A percentile compares a stretch with the other conserved stretches of the same genome.
Evolutionary conservation across 108 stramenopile genomes (phyloP).

Genomic region (Fistulifera solaris): DNA sequence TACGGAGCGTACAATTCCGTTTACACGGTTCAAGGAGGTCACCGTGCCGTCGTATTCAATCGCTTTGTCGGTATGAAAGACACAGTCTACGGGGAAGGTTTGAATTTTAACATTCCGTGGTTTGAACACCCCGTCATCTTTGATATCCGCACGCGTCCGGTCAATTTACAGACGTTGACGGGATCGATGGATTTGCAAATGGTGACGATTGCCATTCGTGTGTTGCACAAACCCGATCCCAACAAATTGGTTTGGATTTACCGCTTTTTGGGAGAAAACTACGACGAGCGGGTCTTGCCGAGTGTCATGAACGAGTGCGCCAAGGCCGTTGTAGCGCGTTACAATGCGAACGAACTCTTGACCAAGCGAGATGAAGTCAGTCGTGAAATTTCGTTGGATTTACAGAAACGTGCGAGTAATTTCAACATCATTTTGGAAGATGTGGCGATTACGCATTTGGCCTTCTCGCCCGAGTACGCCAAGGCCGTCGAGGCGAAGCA

Average conservation of each 20-base stretch:
- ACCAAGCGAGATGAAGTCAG: conserved; percentile 97
- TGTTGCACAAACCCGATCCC: conserved; percentile 92
- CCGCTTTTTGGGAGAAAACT: conserved; percentile 88
- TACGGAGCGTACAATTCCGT: conserved; percentile 91
- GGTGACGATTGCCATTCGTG: conserved; percentile 98
- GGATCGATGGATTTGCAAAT: conserved; percentile 99
- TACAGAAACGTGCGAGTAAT: conserved; percentile 68
- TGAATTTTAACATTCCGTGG: conserved; percentile 98
- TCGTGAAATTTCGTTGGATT: conserved; percentile 69
- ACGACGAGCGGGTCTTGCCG: conserved; percentile 97
- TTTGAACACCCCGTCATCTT: conserved; percentile 94
- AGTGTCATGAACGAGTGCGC: conserved; percentile 99
- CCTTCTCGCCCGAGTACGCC: conserved; percentile 97
- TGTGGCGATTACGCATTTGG: conserved; percentile 98
- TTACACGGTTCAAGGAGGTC: conserved; percentile 94
- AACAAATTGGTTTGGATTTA: conserved; percentile 90
- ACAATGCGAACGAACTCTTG: conserved; percentile 98
- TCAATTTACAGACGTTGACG: conserved; percentile 90
- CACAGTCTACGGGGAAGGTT: conserved; percentile 84
- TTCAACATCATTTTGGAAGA: conserved; percentile 93
- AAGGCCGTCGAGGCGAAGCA: conserved; percentile 99
- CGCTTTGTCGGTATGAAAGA: conserved; percentile 90
- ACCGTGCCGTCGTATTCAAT: conserved; percentile 95
- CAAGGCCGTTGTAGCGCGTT: conserved; percentile 98
- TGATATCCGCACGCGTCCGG: conserved; percentile 95